Evolutionary conservation across 495 filamentous ascomycete species (phyloP).

Genomic region (Aspergillus mulundensis): DNA sequence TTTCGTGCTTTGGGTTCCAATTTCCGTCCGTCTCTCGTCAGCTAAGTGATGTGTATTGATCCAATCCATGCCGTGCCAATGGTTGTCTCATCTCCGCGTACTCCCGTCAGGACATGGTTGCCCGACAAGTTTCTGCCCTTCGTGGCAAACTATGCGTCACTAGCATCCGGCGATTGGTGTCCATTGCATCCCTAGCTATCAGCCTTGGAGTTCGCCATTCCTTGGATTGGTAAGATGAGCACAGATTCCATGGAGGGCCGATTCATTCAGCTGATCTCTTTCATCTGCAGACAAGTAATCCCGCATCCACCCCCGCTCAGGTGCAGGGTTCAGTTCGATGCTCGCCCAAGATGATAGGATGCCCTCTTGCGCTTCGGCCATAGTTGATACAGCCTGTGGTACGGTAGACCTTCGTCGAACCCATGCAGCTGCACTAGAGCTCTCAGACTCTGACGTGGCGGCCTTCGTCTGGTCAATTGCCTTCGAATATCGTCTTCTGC

Average conservation of each 20-base stretch:
- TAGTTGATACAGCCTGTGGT: slow-evolving; percentile 40
- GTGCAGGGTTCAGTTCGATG: slow-evolving; percentile 39
- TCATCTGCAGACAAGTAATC: slow-evolving; percentile 44
- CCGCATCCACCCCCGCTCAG: slow-evolving; percentile 42
- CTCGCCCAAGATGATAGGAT: slow-evolving; percentile 38
- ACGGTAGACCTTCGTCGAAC: slow-evolving; percentile 40
- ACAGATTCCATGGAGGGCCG: slow-evolving; percentile 20
- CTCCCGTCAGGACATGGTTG: slow-evolving; percentile 20
- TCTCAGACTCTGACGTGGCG: slow-evolving; percentile 47
- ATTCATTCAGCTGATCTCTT: slow-evolving; percentile 48
- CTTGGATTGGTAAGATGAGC: slow-evolving; percentile 23
- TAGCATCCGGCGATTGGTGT: slow-evolving; percentile 37
- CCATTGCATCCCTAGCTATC: slow-evolving; percentile 16
- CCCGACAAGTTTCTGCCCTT: slow-evolving; percentile 18
- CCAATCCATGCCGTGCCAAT: slow-evolving; percentile 21
- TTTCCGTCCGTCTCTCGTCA: slow-evolving; percentile 7
- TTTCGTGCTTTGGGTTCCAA: slow-evolving; percentile 1
- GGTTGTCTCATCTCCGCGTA: slow-evolving; percentile 22
- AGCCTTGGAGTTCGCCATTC: slow-evolving; percentile 16
- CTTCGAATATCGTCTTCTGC: slow-evolving; percentile 27
- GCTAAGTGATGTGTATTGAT: slow-evolving; percentile 17
- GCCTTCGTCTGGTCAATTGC: slow-evolving; percentile 34
- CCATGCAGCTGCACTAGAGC: slow-evolving; percentile 46
- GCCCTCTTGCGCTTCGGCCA: slow-evolving; percentile 31
- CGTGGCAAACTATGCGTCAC: slow-evolving; percentile 28